Evolutionary conservation across 2,329 filamentous ascomycete genomes (phyloP).

Genomic region (Penicillium rolfsii): DNA sequence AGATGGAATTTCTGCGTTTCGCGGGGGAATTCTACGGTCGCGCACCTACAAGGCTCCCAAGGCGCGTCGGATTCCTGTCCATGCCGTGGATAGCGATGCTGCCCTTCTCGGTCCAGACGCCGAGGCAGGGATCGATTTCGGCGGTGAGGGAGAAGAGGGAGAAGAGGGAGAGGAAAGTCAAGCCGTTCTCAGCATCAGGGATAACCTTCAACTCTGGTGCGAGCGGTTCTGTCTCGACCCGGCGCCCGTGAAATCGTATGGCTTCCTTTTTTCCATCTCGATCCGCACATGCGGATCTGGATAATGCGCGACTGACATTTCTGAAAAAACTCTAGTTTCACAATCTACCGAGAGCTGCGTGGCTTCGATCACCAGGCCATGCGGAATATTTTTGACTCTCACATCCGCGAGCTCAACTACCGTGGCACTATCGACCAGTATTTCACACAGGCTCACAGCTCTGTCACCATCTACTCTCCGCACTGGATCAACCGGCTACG

Average conservation of each 20-base stretch:
- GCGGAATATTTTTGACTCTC: conserved; percentile 35
- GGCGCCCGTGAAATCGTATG: conserved; percentile 43
- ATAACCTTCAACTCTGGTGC: conserved; percentile 36
- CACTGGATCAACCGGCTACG: conserved; percentile 45
- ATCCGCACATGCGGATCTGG: not conserved
- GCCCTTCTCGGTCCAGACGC: conserved; percentile 16
- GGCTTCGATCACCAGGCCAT: conserved; percentile 36
- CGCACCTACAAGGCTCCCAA: conserved; percentile 20
- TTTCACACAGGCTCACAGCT: conserved; percentile 29
- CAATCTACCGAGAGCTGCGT: conserved; percentile 35
- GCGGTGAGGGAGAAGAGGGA: conserved; percentile 1
- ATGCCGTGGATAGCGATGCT: conserved; percentile 19
- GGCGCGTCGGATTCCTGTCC: not conserved
- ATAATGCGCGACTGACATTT: not conserved
- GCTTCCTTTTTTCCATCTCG: not conserved
- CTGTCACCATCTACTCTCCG: conserved; percentile 44
- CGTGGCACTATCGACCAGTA: conserved; percentile 37
- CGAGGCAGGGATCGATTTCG: not conserved
- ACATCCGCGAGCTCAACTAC: conserved; percentile 46
- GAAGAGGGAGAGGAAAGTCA: conserved; percentile 1
- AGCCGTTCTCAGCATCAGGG: not conserved
- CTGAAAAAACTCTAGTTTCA: conserved; percentile 31
- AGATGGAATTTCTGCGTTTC: conserved; percentile 18
- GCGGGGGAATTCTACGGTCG: conserved; percentile 26
- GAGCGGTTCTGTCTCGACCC: conserved; percentile 42